Percentiles rank a stretch among this genome's conserved stretches.
These are phyloP conservation scores for Colletotrichum coccodes DNA, from an alignment of 2,329 filamentous ascomycete genomes.

Conservation along the genomic window DNA sequence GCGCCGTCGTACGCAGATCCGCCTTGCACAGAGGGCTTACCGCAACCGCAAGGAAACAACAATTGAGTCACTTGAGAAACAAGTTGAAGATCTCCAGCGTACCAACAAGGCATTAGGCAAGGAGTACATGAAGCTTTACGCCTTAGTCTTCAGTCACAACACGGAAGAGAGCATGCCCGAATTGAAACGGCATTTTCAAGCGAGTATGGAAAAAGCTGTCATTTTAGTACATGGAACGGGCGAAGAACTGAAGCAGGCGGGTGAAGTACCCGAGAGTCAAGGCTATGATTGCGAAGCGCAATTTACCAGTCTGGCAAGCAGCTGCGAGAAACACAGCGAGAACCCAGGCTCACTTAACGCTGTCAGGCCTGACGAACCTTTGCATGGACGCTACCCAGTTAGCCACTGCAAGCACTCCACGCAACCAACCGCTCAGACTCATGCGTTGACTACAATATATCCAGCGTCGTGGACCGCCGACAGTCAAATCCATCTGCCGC, in stretches of 20 bases:
- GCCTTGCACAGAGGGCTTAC: conserved; percentile 86
- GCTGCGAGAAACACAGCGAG: conserved; percentile 1
- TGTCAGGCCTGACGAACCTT: conserved; percentile 1
- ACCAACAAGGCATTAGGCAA: conserved; percentile 80
- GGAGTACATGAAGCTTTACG: conserved; percentile 74
- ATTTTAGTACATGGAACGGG: conserved; percentile 59
- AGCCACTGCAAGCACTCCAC: conserved; percentile 30
- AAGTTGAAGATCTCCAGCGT: conserved; percentile 75
- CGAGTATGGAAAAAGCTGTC: conserved; percentile 67
- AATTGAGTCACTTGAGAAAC: conserved; percentile 77
- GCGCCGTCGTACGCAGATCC: conserved; percentile 88
- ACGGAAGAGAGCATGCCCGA: conserved; percentile 66
- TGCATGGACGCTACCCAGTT: conserved; percentile 41
- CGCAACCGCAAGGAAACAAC: conserved; percentile 85
- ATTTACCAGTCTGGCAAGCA: not conserved
- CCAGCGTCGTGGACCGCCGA: not conserved
- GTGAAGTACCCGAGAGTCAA: conserved; percentile 37
- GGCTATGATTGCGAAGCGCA: conserved; percentile 13
- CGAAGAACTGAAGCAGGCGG: conserved; percentile 48
- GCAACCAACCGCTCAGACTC: not conserved
- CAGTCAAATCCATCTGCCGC: not conserved
- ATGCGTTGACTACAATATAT: conserved; percentile 15
- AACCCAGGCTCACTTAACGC: conserved; percentile 30
- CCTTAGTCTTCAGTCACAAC: conserved; percentile 67
- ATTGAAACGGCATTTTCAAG: conserved; percentile 66